Conservation (phyloP, 306 rosid genomes). For the Hippophae rhamnoides region DNA sequence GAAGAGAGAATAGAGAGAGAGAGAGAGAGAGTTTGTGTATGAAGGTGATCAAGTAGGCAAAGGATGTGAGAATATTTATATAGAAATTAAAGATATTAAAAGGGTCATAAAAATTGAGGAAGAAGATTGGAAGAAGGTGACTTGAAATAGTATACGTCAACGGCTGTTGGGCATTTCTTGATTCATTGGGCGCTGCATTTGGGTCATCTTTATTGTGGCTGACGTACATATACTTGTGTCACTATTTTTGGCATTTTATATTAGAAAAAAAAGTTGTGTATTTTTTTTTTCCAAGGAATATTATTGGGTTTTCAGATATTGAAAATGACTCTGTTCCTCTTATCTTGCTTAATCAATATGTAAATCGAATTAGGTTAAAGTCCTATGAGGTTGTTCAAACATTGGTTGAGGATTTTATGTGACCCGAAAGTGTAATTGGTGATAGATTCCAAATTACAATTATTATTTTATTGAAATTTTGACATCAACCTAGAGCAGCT, state of each 20-base stretch:
- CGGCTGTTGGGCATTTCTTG: slow-evolving; percentile 18
- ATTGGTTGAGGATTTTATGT: no score
- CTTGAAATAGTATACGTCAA: slow-evolving; percentile 43
- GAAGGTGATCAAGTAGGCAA: neutral
- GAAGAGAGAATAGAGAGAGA: slow-evolving; percentile 1
- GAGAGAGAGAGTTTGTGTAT: neutral
- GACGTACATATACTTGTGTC: slow-evolving; percentile 23
- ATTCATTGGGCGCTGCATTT: slow-evolving; percentile 24
- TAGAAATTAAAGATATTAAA: slow-evolving; percentile 12
- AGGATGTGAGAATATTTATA: neutral
- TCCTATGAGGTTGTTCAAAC: no score
- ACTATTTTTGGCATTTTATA: neutral
- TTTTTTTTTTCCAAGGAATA: no score
- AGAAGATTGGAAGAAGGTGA: neutral
- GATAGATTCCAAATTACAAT: no score
- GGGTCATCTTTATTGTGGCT: slow-evolving; percentile 16
- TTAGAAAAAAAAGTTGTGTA: neutral
- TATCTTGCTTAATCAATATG: no score
- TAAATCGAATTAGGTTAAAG: no score
- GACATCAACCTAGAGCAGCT: no score
- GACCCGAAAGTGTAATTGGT: no score
- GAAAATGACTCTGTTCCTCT: no score
- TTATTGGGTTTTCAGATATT: no score
- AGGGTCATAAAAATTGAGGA: neutral
- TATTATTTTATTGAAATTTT: no score